Conservation (phyloP, 2,329 filamentous ascomycete genomes). For the Fusarium sacchari region DNA sequence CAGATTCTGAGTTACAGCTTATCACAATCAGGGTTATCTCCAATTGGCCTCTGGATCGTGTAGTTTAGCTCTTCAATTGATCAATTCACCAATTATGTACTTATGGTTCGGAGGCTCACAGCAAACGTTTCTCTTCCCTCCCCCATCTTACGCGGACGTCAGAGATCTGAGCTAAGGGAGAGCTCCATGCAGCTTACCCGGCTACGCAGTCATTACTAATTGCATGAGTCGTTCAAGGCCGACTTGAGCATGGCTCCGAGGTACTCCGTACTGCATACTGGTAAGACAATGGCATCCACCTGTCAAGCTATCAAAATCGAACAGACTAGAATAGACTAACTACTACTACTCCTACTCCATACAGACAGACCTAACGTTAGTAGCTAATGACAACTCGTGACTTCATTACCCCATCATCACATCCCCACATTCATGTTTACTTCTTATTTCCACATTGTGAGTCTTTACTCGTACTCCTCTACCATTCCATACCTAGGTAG, state of each 20-base stretch:
- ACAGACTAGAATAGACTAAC: not conserved
- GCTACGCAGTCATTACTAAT: not conserved
- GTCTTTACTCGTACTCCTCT: not conserved
- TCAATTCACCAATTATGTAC: not conserved
- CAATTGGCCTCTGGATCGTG: not conserved
- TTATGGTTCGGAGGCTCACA: not conserved
- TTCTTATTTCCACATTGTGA: slow-evolving; percentile 8
- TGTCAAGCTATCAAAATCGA: not conserved
- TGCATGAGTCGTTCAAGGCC: not conserved
- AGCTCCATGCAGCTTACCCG: slow-evolving; percentile 19
- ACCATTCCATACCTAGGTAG: not conserved
- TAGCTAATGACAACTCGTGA: slow-evolving; percentile 19
- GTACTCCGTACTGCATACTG: not conserved
- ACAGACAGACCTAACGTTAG: too few species aligned
- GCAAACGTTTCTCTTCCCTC: not conserved
- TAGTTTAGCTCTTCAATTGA: not conserved
- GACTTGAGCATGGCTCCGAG: not conserved
- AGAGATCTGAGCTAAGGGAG: slow-evolving; percentile 6
- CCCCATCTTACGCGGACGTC: slow-evolving; percentile 18
- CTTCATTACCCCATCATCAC: slow-evolving; percentile 30
- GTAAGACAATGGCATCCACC: not conserved
- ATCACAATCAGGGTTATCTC: not conserved
- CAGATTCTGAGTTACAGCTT: not conserved
- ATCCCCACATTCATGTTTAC: slow-evolving; percentile 6
- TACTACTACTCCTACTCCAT: too few species aligned